Base-by-base conservation (phyloP, 352 stramenopile species). In the Globisporangium okanoganense region DNA sequence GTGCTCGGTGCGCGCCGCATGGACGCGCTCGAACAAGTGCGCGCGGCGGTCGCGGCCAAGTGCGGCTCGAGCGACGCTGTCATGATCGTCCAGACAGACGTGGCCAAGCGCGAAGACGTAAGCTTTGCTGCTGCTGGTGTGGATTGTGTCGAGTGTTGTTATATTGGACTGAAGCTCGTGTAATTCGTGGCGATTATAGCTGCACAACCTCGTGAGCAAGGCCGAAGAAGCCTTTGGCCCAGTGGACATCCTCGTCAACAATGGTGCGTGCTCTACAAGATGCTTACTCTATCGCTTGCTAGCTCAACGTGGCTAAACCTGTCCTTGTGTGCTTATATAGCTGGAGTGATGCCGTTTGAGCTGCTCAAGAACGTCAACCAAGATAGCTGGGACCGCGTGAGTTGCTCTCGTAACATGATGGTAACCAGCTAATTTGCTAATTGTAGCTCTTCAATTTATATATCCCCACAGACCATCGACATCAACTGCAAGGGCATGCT, bases 401-500 rank as follows among this genome's bases (percentile, higher is more conserved):
- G 54, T 24, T 24, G 56, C 7, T 6, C 29, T 6, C 6, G 29
- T 33, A 6, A 3, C 3, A 33, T 33, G 29, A 33, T 12, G 6
- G 25, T 16, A 16, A 9, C 22, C 22, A 22, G 29, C 4, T n/a
- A 24, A 44, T 9, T 27, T 25, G 25, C 25, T 54, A 38, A 54
- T 25, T 12, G 13, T 20, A 18, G 35, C 13, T 25, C 3, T 33
- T 53, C 43, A 38, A 24, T 10, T 25, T 7, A 14, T 16, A 24
- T 10, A 27, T 22, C 31, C 43, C 8, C 29, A 22, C 52, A 85
- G 66, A 96, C 85, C 13, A 89, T 98, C 47, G 92, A 97, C 69
- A 90, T 97, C 44, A 98, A 98, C 72, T 97, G 89, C 77, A 97
- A 97, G 65, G 93, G 91, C 31, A 78, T 86, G 20, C 81, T 97